These are phyloP conservation scores for Pseudocercospora pini-densiflorae DNA, from an alignment of 2,329 filamentous ascomycete genomes.

Conservation along the genomic window DNA sequence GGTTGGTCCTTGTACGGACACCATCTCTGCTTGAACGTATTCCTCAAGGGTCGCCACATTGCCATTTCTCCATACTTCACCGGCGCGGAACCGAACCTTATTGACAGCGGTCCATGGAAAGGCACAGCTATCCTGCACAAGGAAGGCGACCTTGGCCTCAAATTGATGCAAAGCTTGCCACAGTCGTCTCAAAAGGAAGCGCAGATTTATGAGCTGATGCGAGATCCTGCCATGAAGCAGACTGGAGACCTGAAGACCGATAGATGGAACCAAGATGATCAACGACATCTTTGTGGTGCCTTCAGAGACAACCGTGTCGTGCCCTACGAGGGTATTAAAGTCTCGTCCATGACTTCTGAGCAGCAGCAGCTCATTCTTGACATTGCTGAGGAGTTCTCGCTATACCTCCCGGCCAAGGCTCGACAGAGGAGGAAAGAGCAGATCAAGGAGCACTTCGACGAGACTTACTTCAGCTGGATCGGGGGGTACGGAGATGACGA, in stretches of 20 bases:
- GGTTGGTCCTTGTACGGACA: constrained; percentile 79
- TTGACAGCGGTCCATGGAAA: constrained; percentile 65
- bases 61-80: constrained; percentile 77
- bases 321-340: constrained; percentile 69
- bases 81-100: constrained; percentile 77
- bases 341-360: constrained; percentile 52
- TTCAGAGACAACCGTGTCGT: constrained; percentile 79
- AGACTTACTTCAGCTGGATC: constrained; percentile 83
- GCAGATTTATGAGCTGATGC: constrained; percentile 63
- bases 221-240: constrained; percentile 67
- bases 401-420: constrained; percentile 67
- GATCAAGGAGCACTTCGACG: constrained; percentile 60
- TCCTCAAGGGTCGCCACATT: constrained; percentile 68
- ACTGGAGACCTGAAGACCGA: constrained; percentile 53
- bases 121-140: constrained; percentile 69
- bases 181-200: constrained; percentile 54
- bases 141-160: constrained; percentile 68
- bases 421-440: constrained; percentile 60
- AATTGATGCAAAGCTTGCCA: constrained; percentile 69
- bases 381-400: constrained; percentile 67
- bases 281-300: constrained; percentile 77
- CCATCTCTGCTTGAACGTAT: constrained; percentile 74
- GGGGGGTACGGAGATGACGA: constrained; percentile 69
- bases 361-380: constrained; percentile 61
- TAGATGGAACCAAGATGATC: constrained; percentile 80